Evolutionary conservation across 148 eudicot genomes (phyloP), one percentile per base, ranked within the genome.

Genomic region (Rhododendron henanense): DNA sequence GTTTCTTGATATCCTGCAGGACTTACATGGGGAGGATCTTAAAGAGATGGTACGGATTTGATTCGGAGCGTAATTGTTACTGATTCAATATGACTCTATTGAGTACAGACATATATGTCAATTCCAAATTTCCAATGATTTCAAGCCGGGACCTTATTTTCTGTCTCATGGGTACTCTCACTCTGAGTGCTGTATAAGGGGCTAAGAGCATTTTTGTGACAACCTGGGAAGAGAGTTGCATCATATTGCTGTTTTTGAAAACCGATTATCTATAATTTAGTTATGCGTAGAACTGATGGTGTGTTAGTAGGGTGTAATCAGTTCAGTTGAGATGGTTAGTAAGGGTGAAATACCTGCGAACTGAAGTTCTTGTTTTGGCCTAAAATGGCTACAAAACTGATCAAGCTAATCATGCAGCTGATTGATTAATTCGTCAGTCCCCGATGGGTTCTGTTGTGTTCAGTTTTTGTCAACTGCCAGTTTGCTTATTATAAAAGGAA

Each of bases 1-100:
- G 11, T 94, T 94, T 83, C 95, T 94, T 53, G 97, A 94, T 84
- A 93, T 94, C 84, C 92, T 94, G 65, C 97, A 94, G 87, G 95
- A 93, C 84, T 90, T 94, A 76, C 97, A 94, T 61, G 97, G 95
- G 0, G 97, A 94, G 87, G 95, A 92, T 88, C 90, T 94, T 37
- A 91, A 88, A 31, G 97, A 93, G 89, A 94, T 93, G 87, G 97
- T 94, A 91, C 11, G 69, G 8, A 13, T 85, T 73, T 19, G 51
- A 31, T 85, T 61, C 10, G 4, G 41, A 63, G 14, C 11, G 67
- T 4, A 83, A n/a, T 67, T n/a, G 45, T 69, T 79, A 31, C 18
- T 31, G 48, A 5, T 83, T n/a, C 71, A 35, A 57, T 74, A 48
- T 11, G 63, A 55, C 7, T 55, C 0, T 41, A 76, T 7, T 7